These are phyloP conservation scores for Chrysanthemum seticuspe DNA, from an alignment of 129 eudicot genomes.

Conservation along the genomic window DNA sequence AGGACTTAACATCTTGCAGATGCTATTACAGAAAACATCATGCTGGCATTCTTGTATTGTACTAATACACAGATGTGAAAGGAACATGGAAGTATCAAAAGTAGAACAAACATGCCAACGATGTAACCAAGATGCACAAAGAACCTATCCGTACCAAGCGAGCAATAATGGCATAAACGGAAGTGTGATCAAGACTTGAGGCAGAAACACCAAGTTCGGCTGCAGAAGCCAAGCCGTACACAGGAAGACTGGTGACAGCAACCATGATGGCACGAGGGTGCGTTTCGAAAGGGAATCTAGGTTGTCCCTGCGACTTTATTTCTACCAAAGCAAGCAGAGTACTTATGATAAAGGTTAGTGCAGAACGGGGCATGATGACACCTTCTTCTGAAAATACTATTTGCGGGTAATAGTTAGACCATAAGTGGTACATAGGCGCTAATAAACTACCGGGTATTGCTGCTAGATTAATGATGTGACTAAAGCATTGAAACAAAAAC, in stretches of 20 bases:
- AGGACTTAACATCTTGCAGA: too few species aligned
- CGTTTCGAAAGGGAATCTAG: neutral
- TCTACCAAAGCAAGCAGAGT: neutral
- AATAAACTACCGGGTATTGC: too few species aligned
- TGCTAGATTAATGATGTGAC: too few species aligned
- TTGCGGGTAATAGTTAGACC: neutral
- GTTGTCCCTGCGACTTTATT: conserved; percentile 1
- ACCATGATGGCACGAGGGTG: neutral
- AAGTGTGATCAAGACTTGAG: neutral
- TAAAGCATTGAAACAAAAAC: too few species aligned
- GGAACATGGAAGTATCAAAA: neutral
- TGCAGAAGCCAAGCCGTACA: conserved; percentile 6
- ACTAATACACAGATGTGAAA: too few species aligned
- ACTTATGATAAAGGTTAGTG: neutral
- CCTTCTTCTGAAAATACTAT: neutral
- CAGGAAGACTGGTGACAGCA: conserved; percentile 2
- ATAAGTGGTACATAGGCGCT: too few species aligned
- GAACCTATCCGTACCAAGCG: neutral
- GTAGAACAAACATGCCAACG: neutral
- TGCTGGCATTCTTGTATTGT: too few species aligned
- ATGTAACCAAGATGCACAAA: neutral
- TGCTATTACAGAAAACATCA: too few species aligned
- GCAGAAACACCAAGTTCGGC: neutral
- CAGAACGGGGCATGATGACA: neutral
- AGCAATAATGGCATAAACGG: neutral